Evolutionary conservation across 306 rosid genomes (phyloP).

Genomic region (Herpetospermum pedunculosum): DNA sequence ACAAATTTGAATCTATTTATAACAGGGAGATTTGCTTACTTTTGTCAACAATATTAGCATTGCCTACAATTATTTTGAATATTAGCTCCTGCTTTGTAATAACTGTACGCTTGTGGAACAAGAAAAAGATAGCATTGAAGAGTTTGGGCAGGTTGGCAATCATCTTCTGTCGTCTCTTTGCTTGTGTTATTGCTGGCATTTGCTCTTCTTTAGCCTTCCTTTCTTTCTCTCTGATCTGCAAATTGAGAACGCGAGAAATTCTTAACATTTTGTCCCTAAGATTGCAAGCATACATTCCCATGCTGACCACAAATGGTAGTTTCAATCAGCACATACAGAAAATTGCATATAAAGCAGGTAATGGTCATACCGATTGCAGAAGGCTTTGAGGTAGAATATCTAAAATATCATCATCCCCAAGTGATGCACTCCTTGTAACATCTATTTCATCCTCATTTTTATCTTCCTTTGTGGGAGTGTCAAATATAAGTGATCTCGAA

Average conservation of each 20-base stretch:
- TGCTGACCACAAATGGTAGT: neutral
- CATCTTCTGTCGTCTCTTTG: slow-evolving; percentile 54
- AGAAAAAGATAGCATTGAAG: slow-evolving; percentile 56
- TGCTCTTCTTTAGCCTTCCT: slow-evolving; percentile 48
- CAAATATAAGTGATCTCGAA: slow-evolving; percentile 53
- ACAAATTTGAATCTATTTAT: neutral
- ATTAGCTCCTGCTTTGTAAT: slow-evolving; percentile 65
- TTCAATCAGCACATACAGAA: neutral
- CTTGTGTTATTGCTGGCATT: slow-evolving; percentile 57
- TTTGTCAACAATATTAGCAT: slow-evolving; percentile 38
- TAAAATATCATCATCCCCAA: slow-evolving; percentile 27
- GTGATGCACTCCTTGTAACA: too few species aligned
- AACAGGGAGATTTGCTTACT: slow-evolving; percentile 30
- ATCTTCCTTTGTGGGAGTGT: slow-evolving; percentile 51
- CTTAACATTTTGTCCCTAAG: neutral
- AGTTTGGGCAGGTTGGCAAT: slow-evolving; percentile 65
- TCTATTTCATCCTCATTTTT: slow-evolving; percentile 9
- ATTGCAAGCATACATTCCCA: too few species aligned
- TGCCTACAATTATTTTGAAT: slow-evolving; percentile 43
- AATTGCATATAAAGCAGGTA: neutral
- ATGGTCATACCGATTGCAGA: slow-evolving; percentile 56
- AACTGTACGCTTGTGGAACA: slow-evolving; percentile 42
- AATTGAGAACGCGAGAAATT: neutral
- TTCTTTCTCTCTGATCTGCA: slow-evolving; percentile 76
- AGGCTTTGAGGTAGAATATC: slow-evolving; percentile 48